Conservation (phyloP, 768 basidiomycete species). For the Phlebiopsis flavidoalba region DNA sequence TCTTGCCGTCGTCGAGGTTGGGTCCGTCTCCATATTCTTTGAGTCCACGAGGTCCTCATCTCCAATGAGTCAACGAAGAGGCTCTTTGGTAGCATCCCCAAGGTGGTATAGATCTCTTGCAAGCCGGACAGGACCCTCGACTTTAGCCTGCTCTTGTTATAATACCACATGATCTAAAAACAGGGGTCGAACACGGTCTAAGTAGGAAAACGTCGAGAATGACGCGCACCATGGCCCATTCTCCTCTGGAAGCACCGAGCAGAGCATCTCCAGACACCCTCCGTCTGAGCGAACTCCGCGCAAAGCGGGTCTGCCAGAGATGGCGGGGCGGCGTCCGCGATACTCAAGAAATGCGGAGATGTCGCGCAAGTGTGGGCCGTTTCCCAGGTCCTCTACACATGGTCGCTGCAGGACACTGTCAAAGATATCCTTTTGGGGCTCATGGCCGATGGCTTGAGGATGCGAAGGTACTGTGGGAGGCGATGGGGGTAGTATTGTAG, state of each 20-base stretch:
- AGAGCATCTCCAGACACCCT: constrained; percentile 71
- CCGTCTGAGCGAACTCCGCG: constrained; percentile 72
- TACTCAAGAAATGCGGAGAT: constrained; percentile 56
- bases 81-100: constrained; percentile 58
- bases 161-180: constrained; percentile 70
- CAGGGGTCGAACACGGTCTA: neutral
- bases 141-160: constrained; percentile 67
- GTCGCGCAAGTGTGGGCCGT: constrained; percentile 71
- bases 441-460: neutral
- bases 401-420: constrained; percentile 30
- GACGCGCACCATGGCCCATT: constrained; percentile 53
- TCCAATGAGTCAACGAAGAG: constrained; percentile 1
- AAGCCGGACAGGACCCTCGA: constrained; percentile 74
- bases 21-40: neutral
- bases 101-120: constrained; percentile 64
- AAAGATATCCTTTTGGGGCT: neutral
- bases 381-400: constrained; percentile 74
- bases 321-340: constrained; percentile 62
- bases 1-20: constrained; percentile 20
- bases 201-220: neutral
- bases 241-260: constrained; percentile 67
- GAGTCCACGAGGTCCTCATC: neutral
- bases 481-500: too few relatives aligned
- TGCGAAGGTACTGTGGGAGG: neutral
- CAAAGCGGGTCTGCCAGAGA: constrained; percentile 62